These are phyloP conservation scores for Rutidosis leptorrhynchoides DNA, from an alignment of 129 eudicot genomes.

Conservation along the genomic window DNA sequence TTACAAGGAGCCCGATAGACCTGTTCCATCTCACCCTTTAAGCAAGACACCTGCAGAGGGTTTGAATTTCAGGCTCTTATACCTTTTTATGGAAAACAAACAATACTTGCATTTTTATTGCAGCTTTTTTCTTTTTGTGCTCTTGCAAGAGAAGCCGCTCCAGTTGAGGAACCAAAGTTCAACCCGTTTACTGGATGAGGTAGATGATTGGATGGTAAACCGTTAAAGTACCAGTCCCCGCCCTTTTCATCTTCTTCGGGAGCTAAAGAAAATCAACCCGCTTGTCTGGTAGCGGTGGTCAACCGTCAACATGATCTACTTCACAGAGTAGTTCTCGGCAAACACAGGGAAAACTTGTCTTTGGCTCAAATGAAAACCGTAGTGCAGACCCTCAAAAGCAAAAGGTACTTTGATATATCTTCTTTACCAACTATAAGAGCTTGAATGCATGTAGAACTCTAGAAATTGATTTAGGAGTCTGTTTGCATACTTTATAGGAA, in stretches of 20 bases:
- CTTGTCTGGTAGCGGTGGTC: slow-evolving; percentile 35
- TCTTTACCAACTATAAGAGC: no score
- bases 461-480: no score
- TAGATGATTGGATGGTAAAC: slow-evolving; percentile 82
- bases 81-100: no score
- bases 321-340: slow-evolving; percentile 64
- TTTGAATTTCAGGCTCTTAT: no score
- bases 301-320: slow-evolving; percentile 49
- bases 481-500: no score
- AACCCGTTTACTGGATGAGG: slow-evolving; percentile 80
- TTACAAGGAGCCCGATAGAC: slow-evolving; percentile 83
- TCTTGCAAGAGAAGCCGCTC: slow-evolving; percentile 51
- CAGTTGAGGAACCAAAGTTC: slow-evolving; percentile 77
- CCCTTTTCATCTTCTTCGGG: slow-evolving; percentile 49
- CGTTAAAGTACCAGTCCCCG: no score
- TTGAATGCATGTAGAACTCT: no score
- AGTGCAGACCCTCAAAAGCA: slow-evolving; percentile 49
- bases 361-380: slow-evolving; percentile 64
- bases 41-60: no score
- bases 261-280: slow-evolving; percentile 48
- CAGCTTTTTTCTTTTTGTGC: no score
- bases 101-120: not conserved
- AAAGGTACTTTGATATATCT: slow-evolving; percentile 46
- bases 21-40: slow-evolving; percentile 32
- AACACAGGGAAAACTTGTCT: slow-evolving; percentile 85